Evolutionary conservation across 108 stramenopile species (phyloP).

Genomic region (Nitzschia palea): DNA sequence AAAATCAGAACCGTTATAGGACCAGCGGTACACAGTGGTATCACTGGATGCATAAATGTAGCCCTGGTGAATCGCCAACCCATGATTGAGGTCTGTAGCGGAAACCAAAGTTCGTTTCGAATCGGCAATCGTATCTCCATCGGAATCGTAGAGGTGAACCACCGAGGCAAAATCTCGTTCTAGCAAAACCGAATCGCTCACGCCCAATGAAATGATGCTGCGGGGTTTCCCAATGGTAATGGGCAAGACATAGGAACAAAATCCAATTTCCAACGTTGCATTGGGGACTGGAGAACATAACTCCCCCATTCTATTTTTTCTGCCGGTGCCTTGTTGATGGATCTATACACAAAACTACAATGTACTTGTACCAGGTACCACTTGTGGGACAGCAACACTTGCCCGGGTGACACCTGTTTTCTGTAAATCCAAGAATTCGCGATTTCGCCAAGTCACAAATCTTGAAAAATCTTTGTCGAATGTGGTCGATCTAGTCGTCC

Average conservation of each 20-base stretch:
- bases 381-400: no score
- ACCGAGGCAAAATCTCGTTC: slow-evolving; percentile 35
- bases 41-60: slow-evolving; percentile 63
- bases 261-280: slow-evolving; percentile 17
- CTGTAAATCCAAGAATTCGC: no score
- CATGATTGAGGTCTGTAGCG: slow-evolving; percentile 55
- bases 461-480: no score
- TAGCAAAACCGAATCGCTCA: slow-evolving; percentile 29
- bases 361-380: no score
- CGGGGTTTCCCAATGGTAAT: slow-evolving; percentile 13
- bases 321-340: no score
- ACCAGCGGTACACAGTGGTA: slow-evolving; percentile 65
- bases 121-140: slow-evolving; percentile 36
- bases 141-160: slow-evolving; percentile 25
- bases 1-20: slow-evolving; percentile 12
- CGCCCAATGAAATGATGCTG: slow-evolving; percentile 14
- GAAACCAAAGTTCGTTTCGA: slow-evolving; percentile 26
- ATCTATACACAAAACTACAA: no score
- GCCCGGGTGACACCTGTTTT: no score
- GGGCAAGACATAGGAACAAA: slow-evolving; percentile 30
- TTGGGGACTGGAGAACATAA: not conserved
- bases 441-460: no score
- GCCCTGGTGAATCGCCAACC: slow-evolving; percentile 48
- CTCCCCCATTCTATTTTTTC: slow-evolving; percentile 1
- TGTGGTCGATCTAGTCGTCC: no score